A percentile compares a stretch with the other conserved stretches of the same genome.
Evolutionary conservation across 2,329 filamentous ascomycete genomes (phyloP).

Genomic region (Emmonsia crescens): DNA sequence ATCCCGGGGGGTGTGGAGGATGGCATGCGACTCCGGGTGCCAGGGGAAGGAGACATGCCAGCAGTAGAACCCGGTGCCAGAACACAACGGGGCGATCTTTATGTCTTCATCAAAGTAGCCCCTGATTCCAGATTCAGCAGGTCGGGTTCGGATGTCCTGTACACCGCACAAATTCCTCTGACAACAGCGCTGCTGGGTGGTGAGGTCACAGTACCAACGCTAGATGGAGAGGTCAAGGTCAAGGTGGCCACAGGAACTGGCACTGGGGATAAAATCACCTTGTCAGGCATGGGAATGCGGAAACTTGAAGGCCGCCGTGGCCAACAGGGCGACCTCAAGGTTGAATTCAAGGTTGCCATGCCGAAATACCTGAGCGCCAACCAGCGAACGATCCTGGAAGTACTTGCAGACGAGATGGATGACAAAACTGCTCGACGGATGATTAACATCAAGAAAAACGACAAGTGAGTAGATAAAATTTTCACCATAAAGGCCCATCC

Average conservation of each 20-base stretch:
- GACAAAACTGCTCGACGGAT: constrained; percentile 85
- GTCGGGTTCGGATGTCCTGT: constrained; percentile 77
- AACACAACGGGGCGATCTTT: constrained; percentile 74
- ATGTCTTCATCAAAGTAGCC: constrained; percentile 81
- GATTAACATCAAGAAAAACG: constrained; percentile 61
- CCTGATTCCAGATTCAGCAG: constrained; percentile 82
- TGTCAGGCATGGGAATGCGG: constrained; percentile 90
- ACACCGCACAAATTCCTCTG: constrained; percentile 81
- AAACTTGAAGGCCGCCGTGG: constrained; percentile 59
- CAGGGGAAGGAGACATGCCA: constrained; percentile 78
- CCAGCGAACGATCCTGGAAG: constrained; percentile 85
- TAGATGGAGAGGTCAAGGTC: constrained; percentile 82
- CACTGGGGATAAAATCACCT: constrained; percentile 82
- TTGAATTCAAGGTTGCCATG: constrained; percentile 92
- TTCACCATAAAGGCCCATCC: background rate
- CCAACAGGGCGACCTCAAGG: constrained; percentile 63
- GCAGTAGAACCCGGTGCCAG: constrained; percentile 51
- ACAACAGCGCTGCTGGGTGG: constrained; percentile 90
- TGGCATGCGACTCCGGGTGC: constrained; percentile 80
- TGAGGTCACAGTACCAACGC: constrained; percentile 76
- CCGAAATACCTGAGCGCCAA: constrained; percentile 88
- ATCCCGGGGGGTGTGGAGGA: constrained; percentile 95
- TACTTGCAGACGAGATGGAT: constrained; percentile 91
- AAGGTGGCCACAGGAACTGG: constrained; percentile 84
- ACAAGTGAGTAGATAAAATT: constrained; percentile 37